A percentile compares a stretch with the other conserved stretches of the same genome.
Conservation (phyloP, 2,329 filamentous ascomycete species). For the Neocucurbitaria cava region DNA sequence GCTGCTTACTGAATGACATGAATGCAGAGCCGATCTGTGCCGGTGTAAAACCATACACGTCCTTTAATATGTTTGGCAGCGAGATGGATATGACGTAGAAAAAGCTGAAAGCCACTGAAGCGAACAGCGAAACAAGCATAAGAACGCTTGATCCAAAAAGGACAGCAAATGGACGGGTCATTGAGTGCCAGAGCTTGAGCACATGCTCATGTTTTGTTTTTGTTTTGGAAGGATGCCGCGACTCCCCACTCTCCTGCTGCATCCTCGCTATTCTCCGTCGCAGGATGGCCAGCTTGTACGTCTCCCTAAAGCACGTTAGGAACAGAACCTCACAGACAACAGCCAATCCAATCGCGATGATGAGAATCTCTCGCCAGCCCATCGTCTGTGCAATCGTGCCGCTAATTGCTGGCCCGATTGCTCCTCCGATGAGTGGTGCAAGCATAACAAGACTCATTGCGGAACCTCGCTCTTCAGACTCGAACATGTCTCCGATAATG, state of each 20-base stretch:
- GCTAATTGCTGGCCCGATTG: constrained; percentile 63
- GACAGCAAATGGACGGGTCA: constrained; percentile 52
- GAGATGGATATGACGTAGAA: constrained; percentile 58
- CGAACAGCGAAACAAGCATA: constrained; percentile 58
- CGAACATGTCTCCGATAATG: constrained; percentile 69
- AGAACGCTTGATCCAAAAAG: constrained; percentile 61
- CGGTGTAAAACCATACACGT: constrained; percentile 55
- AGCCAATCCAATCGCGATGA: constrained; percentile 59
- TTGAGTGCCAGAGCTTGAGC: constrained; percentile 44
- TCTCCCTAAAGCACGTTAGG: constrained; percentile 63
- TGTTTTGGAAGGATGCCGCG: constrained; percentile 6
- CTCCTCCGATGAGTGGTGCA: constrained; percentile 65
- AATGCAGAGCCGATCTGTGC: constrained; percentile 62
- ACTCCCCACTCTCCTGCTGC: constrained; percentile 21
- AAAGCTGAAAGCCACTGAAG: constrained; percentile 52
- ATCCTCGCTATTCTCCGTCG: constrained; percentile 29
- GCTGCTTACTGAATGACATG: constrained; percentile 59
- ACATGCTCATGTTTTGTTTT: constrained; percentile 24
- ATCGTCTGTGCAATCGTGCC: constrained; percentile 62
- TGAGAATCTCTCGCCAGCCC: constrained; percentile 64
- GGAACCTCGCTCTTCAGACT: constrained; percentile 62
- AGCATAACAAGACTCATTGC: constrained; percentile 66
- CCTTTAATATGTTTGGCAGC: constrained; percentile 52
- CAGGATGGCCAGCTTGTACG: constrained; percentile 66
- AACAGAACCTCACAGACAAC: constrained; percentile 59